phyloP scores from a whole-genome alignment of 2,329 filamentous ascomycete species.

The Conoideocrella luteorostrata region DNA sequence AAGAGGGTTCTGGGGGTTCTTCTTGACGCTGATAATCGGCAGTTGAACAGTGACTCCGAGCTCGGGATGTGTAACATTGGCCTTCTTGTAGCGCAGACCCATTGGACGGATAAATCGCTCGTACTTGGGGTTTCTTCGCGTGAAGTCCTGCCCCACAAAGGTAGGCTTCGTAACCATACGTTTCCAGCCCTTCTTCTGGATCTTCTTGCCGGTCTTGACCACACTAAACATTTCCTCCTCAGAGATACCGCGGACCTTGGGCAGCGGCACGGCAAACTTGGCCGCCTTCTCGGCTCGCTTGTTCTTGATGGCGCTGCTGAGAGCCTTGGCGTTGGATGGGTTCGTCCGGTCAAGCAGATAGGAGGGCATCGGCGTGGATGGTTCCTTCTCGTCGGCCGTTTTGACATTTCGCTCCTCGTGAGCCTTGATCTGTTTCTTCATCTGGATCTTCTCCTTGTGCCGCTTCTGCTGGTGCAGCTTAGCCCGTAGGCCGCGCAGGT shows the following conservation, averaged over 20 bases:
- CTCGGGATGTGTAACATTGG: conserved; percentile 63
- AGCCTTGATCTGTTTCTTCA: conserved; percentile 89
- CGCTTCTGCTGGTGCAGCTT: conserved; percentile 93
- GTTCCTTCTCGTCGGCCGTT: conserved; percentile 72
- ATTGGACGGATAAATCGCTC: conserved; percentile 50
- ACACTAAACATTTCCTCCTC: conserved; percentile 99
- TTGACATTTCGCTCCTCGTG: conserved; percentile 97
- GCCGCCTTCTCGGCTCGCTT: conserved; percentile 91
- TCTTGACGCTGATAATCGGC: conserved; percentile 63
- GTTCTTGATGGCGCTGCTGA: conserved; percentile 87
- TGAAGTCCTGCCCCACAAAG: conserved; percentile 90
- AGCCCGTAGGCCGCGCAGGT: conserved; percentile 81
- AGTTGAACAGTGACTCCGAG: conserved; percentile 83
- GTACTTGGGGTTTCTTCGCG: conserved; percentile 75
- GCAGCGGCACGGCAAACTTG: conserved; percentile 84
- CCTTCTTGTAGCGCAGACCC: conserved; percentile 46
- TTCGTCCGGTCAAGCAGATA: conserved; percentile 85
- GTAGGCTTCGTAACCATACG: conserved; percentile 54
- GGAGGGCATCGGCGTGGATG: conserved; percentile 74
- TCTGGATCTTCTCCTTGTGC: conserved; percentile 96
- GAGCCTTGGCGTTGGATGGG: conserved; percentile 56
- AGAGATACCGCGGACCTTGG: conserved; percentile 83
- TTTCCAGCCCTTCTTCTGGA: conserved; percentile 76
- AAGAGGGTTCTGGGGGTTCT: conserved; percentile 73
- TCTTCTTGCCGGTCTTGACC: conserved; percentile 93